phyloP scores from a whole-genome alignment of 805 yeast species.

The Clavispora asparagi region DNA sequence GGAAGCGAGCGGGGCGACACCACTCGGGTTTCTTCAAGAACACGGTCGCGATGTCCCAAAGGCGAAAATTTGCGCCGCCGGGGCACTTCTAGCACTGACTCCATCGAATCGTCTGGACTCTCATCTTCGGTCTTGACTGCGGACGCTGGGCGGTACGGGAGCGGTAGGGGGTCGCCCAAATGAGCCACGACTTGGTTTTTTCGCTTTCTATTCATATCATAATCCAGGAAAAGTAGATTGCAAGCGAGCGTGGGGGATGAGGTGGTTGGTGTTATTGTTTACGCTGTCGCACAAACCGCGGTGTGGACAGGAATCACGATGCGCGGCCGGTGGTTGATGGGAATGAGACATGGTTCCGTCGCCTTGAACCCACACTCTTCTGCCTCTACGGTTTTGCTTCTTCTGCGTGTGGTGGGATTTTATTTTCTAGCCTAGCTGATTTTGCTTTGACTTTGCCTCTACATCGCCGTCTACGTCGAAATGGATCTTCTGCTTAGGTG shows the following conservation, averaged over 20 bases:
- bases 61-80: background rate
- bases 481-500: background rate
- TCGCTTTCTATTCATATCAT: slow-evolving; percentile 15
- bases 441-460: too few relatives aligned
- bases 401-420: too few relatives aligned
- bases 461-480: too few relatives aligned
- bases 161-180: slow-evolving; percentile 34
- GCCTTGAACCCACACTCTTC: too few relatives aligned
- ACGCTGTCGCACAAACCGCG: background rate
- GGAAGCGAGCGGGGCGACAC: slow-evolving; percentile 5
- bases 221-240: background rate
- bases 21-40: background rate
- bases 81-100: background rate
- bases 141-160: slow-evolving; percentile 22
- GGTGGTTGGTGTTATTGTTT: background rate
- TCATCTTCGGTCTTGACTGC: slow-evolving; percentile 9
- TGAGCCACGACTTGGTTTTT: slow-evolving; percentile 14
- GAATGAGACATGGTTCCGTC: too few relatives aligned
- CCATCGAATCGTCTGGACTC: background rate
- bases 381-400: too few relatives aligned
- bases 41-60: background rate
- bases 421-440: too few relatives aligned
- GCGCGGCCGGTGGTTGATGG: background rate
- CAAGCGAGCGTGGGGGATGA: background rate
- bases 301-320: background rate